These are phyloP conservation scores for Blastocystis hominis DNA, from an alignment of 352 stramenopile genomes.

Conservation along the genomic window DNA sequence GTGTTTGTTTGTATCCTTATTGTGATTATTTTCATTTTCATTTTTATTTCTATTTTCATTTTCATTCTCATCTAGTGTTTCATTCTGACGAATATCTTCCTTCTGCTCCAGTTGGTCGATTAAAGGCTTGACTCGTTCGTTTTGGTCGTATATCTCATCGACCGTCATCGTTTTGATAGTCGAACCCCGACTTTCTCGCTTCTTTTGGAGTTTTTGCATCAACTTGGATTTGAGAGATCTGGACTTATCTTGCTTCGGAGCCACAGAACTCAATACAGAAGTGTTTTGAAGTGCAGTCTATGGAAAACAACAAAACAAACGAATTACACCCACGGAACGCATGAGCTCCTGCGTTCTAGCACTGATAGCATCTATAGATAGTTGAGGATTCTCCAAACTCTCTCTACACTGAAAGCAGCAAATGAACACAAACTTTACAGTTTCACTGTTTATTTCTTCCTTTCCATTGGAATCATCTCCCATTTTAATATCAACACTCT, in stretches of 20 bases:
- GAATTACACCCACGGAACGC: not conserved
- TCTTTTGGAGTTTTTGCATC: slow-evolving; percentile 17
- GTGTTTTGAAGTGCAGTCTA: not conserved
- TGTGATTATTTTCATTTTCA: no score
- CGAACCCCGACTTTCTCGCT: not conserved
- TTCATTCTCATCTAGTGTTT: not conserved
- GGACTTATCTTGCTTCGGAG: not conserved
- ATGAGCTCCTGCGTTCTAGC: slow-evolving; percentile 27
- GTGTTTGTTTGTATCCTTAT: no score
- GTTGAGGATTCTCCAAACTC: not conserved
- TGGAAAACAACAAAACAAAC: not conserved
- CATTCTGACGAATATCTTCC: not conserved
- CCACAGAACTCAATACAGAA: not conserved
- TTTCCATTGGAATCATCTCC: no score
- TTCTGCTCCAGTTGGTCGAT: not conserved
- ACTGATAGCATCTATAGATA: slow-evolving; percentile 10
- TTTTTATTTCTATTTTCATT: not conserved
- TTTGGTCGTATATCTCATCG: slow-evolving; percentile 13
- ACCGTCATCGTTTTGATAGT: not conserved
- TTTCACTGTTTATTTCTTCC: no score
- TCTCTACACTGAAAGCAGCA: not conserved
- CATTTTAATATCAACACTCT: no score
- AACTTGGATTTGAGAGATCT: slow-evolving; percentile 45
- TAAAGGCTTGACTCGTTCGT: not conserved
- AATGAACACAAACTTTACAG: no score